Base-by-base conservation (phyloP, 2,329 filamentous ascomycete species). In the Penicillium brevicompactum region DNA sequence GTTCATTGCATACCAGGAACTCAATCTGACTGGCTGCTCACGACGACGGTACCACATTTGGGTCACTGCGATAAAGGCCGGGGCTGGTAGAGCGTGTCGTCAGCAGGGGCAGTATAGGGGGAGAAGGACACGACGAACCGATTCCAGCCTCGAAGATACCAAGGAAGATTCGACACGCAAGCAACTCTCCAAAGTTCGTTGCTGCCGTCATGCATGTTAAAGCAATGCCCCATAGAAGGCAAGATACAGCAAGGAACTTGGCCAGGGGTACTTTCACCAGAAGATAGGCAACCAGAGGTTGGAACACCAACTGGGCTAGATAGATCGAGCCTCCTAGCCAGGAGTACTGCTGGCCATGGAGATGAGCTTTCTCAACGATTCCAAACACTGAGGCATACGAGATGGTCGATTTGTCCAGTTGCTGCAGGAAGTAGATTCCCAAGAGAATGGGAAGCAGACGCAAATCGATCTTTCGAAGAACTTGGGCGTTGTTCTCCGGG, bases 311-410 rank as follows among this genome's bases (percentile, higher is more conserved):
- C 64, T 84, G 81, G 0, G 80, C 81, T 38, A 84, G 72, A 56
- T 84, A 84, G 11, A 84, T 80, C 27, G 83, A 77, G 4, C 77
- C 75, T 1, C 78, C 78, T 0, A 80, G 69, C 80, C 80, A 82
- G 32, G 76, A 79, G 66, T 79, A 83, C 56, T 87, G 78, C 46
- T 83, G 75, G 14, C 83, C 83, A 8, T 79, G 72, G 1, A 88
- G 79, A 40, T 79, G 67, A 0, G 84, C 81, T 65, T 86, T 82
- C 49, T 85, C 74, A 31, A 84, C 80, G 10, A 88, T 75, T 2
- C 85, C 85, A 60, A 87, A 87, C 10, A 87, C 82, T 0, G 84
- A 86, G 2, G 83, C 83, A 62, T 87, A 88, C 2, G 73, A 76
- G 2, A 87, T 74, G 0, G 83, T 84, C 0, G 84, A 80, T 68